A percentile compares a stretch with the other conserved stretches of the same genome.
phyloP scores from a whole-genome alignment of 306 rosid genomes.

The Glycine tomentella region DNA sequence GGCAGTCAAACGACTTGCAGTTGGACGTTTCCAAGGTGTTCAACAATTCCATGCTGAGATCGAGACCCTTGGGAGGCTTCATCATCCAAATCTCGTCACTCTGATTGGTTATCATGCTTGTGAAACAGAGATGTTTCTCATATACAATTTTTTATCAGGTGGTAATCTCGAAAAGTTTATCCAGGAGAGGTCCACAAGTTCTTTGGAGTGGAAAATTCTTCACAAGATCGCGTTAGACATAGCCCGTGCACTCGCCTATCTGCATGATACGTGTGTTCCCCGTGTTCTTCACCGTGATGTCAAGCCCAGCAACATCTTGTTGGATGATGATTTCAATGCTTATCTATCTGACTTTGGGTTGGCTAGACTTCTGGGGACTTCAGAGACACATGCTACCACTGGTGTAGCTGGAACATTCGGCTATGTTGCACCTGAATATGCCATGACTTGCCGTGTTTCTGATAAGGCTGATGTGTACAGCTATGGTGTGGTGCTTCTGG shows the following conservation, averaged over 20 bases:
- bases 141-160: constrained; percentile 86
- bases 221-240: constrained; percentile 95
- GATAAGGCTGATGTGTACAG: constrained; percentile 97
- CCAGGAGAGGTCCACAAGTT: constrained; percentile 90
- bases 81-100: constrained; percentile 85
- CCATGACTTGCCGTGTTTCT: constrained; percentile 97
- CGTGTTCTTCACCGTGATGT: constrained; percentile 96
- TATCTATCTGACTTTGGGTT: constrained; percentile 92
- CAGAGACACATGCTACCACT: constrained; percentile 97
- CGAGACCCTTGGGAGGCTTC: constrained; percentile 90
- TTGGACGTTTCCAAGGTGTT: constrained; percentile 91
- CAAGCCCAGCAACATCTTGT: constrained; percentile 91
- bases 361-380: constrained; percentile 94
- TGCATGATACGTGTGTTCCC: constrained; percentile 90
- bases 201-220: constrained; percentile 89
- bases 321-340: constrained; percentile 88
- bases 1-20: constrained; percentile 88
- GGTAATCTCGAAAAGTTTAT: constrained; percentile 92
- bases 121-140: constrained; percentile 90
- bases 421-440: constrained; percentile 95
- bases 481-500: constrained; percentile 97
- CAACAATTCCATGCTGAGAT: constrained; percentile 92
- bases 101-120: constrained; percentile 91
- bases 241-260: constrained; percentile 88
- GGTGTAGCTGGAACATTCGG: constrained; percentile 99